Percentiles rank a stretch among this genome's conserved stretches.
Conservation (phyloP, 352 stramenopile genomes). For the Phytophthora aleatoria region DNA sequence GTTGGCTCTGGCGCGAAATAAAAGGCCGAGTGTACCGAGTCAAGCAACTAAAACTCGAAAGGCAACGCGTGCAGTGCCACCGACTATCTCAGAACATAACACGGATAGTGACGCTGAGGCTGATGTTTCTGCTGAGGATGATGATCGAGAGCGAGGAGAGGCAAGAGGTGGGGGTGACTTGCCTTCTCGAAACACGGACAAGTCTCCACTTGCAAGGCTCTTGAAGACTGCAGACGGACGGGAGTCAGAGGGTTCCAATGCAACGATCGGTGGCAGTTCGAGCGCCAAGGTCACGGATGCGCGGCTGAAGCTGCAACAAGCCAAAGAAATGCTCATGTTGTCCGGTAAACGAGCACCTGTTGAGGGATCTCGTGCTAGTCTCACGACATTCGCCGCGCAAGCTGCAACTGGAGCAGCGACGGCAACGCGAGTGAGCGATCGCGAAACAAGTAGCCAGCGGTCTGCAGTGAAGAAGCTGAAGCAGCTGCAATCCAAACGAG, state of each 20-base stretch:
- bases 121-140: constrained; percentile 19
- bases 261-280: constrained; percentile 14
- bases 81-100: constrained; percentile 20
- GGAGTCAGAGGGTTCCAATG: constrained; percentile 13
- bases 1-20: constrained; percentile 50
- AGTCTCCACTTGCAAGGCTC: constrained; percentile 12
- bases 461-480: constrained; percentile 71
- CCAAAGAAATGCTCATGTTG: constrained; percentile 74
- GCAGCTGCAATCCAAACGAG: constrained; percentile 69
- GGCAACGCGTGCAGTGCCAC: constrained; percentile 17
- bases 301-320: constrained; percentile 67
- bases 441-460: constrained; percentile 68
- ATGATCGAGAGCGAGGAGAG: constrained; percentile 10
- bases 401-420: constrained; percentile 1
- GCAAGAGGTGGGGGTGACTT: not conserved
- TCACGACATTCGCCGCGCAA: constrained; percentile 39
- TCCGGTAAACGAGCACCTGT: constrained; percentile 56
- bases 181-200: not conserved
- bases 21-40: constrained; percentile 24
- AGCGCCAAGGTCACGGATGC: constrained; percentile 60
- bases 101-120: constrained; percentile 24
- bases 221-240: constrained; percentile 19
- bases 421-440: constrained; percentile 42
- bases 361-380: constrained; percentile 27
- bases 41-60: constrained; percentile 5